phyloP scores from a whole-genome alignment of 225 moss, liverwort and hornwort genomes.

The Polytrichum commune region DNA sequence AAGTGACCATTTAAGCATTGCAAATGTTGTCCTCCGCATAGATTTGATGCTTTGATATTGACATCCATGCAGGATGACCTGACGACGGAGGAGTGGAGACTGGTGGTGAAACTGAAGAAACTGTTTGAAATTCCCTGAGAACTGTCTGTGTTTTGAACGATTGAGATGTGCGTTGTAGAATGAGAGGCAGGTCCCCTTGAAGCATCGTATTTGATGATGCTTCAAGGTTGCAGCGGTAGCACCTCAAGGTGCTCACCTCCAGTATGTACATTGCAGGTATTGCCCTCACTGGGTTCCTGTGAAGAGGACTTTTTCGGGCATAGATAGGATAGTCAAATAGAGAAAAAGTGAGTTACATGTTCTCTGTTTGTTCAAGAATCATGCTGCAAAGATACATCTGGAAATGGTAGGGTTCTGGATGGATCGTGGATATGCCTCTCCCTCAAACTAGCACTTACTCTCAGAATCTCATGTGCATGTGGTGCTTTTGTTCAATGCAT shows the following conservation, averaged over 20 bases:
- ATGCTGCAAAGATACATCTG: too few species aligned
- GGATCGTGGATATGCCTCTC: too few species aligned
- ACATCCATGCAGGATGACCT: slow-evolving; percentile 50
- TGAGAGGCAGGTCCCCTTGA: slow-evolving; percentile 26
- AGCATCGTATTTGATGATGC: slow-evolving; percentile 18
- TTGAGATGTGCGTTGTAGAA: slow-evolving; percentile 31
- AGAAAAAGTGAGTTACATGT: slow-evolving; percentile 13
- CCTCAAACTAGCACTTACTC: too few species aligned
- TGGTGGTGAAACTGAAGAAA: slow-evolving; percentile 64
- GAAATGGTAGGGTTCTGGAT: too few species aligned
- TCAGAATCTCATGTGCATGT: too few species aligned
- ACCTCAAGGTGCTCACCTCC: slow-evolving; percentile 49
- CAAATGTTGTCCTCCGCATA: too few species aligned
- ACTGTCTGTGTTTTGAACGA: slow-evolving; percentile 13
- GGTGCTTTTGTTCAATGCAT: too few species aligned
- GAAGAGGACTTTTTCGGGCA: slow-evolving; percentile 29
- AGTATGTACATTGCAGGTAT: slow-evolving; percentile 47
- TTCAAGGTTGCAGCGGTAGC: slow-evolving; percentile 42
- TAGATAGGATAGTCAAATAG: slow-evolving; percentile 25
- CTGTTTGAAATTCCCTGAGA: slow-evolving; percentile 51
- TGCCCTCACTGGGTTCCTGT: slow-evolving; percentile 27
- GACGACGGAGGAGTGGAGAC: slow-evolving; percentile 56
- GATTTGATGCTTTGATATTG: slow-evolving; percentile 13
- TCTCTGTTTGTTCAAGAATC: slow-evolving; percentile 14
- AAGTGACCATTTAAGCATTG: too few species aligned